phyloP scores from a whole-genome alignment of 768 basidiomycete genomes.

The Sporobolomyces pararoseus region DNA sequence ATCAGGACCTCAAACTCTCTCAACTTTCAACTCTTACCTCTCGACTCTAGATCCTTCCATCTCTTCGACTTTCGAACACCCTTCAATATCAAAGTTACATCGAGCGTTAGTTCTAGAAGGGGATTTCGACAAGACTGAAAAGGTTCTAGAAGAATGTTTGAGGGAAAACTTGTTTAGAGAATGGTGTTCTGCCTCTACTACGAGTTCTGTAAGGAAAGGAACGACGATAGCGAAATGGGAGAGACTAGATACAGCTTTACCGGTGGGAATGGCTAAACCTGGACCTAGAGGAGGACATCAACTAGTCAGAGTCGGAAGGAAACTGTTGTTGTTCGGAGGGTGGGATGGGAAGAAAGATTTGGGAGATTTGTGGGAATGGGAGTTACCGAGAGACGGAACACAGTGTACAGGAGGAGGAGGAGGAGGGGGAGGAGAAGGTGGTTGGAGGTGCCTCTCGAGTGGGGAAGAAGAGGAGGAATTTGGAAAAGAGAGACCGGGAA shows the following conservation, averaged over 20 bases:
- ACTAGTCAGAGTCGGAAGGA: conserved; percentile 33
- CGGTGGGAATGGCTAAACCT: neutral
- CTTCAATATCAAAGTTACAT: conserved; percentile 10
- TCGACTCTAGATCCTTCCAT: neutral
- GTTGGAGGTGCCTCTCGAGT: conserved; percentile 2
- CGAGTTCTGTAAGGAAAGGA: neutral
- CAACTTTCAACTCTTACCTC: conserved; percentile 16
- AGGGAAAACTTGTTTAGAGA: conserved; percentile 10
- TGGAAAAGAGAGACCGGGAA: neutral
- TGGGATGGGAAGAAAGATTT: conserved; percentile 23
- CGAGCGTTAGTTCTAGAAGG: conserved; percentile 16
- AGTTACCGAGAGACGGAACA: conserved; percentile 16
- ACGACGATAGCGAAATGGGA: conserved; percentile 28
- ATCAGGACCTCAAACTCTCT: neutral
- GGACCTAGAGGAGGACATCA: conserved; percentile 36
- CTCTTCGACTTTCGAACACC: conserved; percentile 22
- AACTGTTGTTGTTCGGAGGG: conserved; percentile 37
- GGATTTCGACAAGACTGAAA: conserved; percentile 20
- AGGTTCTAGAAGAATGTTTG: neutral
- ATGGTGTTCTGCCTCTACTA: neutral
- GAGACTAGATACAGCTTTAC: neutral
- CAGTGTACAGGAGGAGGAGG: neutral
- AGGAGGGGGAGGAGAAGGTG: neutral
- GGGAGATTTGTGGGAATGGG: conserved; percentile 37
- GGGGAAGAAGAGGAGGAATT: neutral